Percentiles rank a stretch among this genome's conserved stretches.
These are phyloP conservation scores for Cercospora brassicicola DNA, from an alignment of 2,329 filamentous ascomycete genomes.

Conservation along the genomic window DNA sequence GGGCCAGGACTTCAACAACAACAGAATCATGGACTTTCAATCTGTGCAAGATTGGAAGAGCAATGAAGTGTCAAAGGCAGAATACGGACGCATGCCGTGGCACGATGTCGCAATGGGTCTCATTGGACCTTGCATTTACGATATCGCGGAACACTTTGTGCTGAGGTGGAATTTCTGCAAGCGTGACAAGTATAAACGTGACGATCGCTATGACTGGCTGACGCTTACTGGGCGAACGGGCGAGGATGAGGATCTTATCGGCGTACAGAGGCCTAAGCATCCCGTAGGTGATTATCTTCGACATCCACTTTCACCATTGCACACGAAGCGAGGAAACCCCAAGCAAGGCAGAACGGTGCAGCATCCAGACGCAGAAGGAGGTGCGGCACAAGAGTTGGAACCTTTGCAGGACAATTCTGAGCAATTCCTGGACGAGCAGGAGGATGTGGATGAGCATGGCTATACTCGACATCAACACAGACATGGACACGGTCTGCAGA, in stretches of 20 bases:
- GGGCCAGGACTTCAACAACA: conserved; percentile 98
- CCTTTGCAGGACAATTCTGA: conserved; percentile 23
- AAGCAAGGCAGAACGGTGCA: conserved; percentile 42
- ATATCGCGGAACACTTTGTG: conserved; percentile 94
- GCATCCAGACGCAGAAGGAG: conserved; percentile 19
- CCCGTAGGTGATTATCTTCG: conserved; percentile 84
- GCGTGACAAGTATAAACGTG: conserved; percentile 95
- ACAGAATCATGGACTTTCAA: conserved; percentile 92
- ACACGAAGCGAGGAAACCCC: conserved; percentile 58
- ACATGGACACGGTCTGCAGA: conserved; percentile 32
- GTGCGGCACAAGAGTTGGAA: conserved; percentile 13
- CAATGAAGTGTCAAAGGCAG: conserved; percentile 87
- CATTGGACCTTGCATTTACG: conserved; percentile 85
- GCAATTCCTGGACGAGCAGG: conserved; percentile 33
- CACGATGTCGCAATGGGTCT: conserved; percentile 92
- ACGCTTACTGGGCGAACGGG: conserved; percentile 72
- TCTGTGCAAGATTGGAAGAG: conserved; percentile 88
- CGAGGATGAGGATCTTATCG: conserved; percentile 79
- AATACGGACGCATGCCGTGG: conserved; percentile 96
- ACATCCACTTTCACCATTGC: conserved; percentile 72
- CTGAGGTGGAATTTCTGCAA: conserved; percentile 96
- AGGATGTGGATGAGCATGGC: conserved; percentile 37
- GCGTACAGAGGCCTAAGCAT: conserved; percentile 83
- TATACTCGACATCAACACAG: conserved; percentile 37
- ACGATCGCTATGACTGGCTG: conserved; percentile 80